Evolutionary conservation across 2,329 filamentous ascomycete genomes (phyloP), one percentile per base, ranked within the genome.

Genomic region (Thermoascus crustaceus): DNA sequence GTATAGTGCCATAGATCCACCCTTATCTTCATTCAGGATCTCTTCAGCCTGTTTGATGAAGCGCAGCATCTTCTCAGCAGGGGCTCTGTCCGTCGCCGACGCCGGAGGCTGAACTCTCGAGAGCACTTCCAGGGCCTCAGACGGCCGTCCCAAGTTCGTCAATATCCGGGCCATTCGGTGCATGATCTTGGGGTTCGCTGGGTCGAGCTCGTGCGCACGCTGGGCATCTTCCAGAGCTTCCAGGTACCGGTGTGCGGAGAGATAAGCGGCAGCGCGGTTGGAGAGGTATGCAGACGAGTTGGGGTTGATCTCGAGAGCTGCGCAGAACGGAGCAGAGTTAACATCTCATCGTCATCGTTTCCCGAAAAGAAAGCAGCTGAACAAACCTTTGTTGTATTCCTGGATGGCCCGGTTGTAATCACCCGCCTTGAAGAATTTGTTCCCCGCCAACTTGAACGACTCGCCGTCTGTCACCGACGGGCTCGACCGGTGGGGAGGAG

Each of bases 391-490:
- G 49, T 84, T 85, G 62, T 96, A 98, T 62, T 95, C 86, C 48
- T 84, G 76, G 58, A 96, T 88, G 16, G 91, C 89, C 56, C 83
- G 82, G 41, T 72, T 67, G 61, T 89, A 98, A 54, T 95, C 85
- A 58, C 82, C 85, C 45, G 88, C 85, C 69, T 95, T 96, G 75
- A 95, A 98, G 56, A 85, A 89, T 55, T 91, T 91, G 68, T 98
- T 98, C 40, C 91, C 91, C 2, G 85, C 78, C 50, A 84, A 77
- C 71, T 98, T 98, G 75, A 82, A 94, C 8, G 78, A 73, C 66
- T 98, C 91, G 17, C 89, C 86, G 56, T 95, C 85, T 35, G 89
- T 83, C 26, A 50, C 61, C 44, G 66, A 64, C 11, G 70, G 64
- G 50, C 63, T 73, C 27, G 69, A 47, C 60, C 68, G 50, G 45